Evolutionary conservation across 139 green algal species (phyloP).

Genomic region (Coccomyxa sp.): DNA sequence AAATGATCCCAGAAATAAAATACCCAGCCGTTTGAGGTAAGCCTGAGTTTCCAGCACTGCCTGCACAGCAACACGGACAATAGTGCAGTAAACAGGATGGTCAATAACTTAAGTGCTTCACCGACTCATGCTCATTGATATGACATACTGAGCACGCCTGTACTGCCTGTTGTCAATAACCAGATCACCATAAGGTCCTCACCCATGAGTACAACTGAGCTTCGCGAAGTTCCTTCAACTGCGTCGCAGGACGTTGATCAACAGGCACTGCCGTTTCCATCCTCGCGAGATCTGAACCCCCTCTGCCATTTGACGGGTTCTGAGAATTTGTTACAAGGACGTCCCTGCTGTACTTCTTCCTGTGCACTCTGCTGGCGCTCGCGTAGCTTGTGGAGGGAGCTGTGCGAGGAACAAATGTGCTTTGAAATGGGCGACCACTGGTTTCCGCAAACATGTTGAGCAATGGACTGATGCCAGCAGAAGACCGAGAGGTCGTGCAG

Average conservation of each 20-base stretch:
- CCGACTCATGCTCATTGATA: neutral
- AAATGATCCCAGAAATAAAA: slow-evolving; percentile 55
- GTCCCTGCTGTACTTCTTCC: too few relatives aligned
- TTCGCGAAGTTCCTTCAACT: slow-evolving; percentile 70
- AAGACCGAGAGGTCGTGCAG: too few relatives aligned
- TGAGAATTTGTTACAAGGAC: too few relatives aligned
- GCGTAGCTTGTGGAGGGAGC: too few relatives aligned
- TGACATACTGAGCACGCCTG: neutral
- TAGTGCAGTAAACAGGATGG: neutral
- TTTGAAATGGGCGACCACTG: slow-evolving; percentile 1
- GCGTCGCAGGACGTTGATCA: slow-evolving; percentile 80
- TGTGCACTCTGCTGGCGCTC: too few relatives aligned
- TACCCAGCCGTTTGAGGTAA: slow-evolving; percentile 54
- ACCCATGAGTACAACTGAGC: slow-evolving; percentile 71
- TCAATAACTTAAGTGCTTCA: too few relatives aligned
- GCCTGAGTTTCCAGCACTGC: slow-evolving; percentile 44
- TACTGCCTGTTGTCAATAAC: neutral
- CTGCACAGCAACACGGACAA: slow-evolving; percentile 23
- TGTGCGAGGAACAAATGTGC: too few relatives aligned
- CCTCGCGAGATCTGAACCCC: neutral
- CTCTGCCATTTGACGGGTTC: neutral
- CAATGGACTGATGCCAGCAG: too few relatives aligned
- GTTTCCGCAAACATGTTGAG: too few relatives aligned
- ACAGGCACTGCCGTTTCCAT: slow-evolving; percentile 68
- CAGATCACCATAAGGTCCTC: neutral